Evolutionary conservation across 139 green algal genomes (phyloP), one percentile per base, ranked within the genome.

Genomic region (Coelastrella sp.): DNA sequence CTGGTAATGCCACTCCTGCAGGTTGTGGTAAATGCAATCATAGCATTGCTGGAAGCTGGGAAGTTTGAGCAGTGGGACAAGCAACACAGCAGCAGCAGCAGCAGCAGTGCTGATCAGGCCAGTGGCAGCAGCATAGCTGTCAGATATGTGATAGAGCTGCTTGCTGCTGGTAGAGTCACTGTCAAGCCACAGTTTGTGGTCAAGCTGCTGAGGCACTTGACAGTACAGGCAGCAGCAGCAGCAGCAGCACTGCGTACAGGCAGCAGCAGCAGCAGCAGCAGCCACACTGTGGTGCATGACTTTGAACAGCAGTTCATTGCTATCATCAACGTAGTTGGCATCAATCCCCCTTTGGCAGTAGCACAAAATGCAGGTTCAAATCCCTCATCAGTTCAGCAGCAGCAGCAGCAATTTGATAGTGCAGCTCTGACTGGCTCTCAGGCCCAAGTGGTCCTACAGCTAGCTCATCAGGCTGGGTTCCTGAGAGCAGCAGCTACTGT

Each of bases 11-110:
- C n/a, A n/a, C n/a, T n/a, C 37, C 35, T 30, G 17, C 85, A 92
- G 86, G 89, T 90, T 25, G 75, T 92, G 41, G 86, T 88, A 2
- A 83, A 92, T 43, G 89, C 81, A 6, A 30, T 91, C 32, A 80
- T 89, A 7, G 53, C 48, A 9, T 64, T 91, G 71, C 53, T 89
- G 8, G 82, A 91, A 76, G 82, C 60, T 11, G 81, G 87, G 38
- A 62, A 60, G 40, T 67, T 89, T 27, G 25, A 37, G 34, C 67
- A 75, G 35, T 88, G 60, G 68, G 43, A 84, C 38, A 64, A 57
- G 64, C 34, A 9, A 43, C 25, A 23, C 43, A 41, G 48, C 73
- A 57, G 41, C 83, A 71, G 41, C 21, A 30, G 73, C 60, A 62
- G 59, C 59, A 84, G 77, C 59, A 64, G 77, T 37, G 37, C 51